These are phyloP conservation scores for Colletotrichum sp. DNA, from an alignment of 2,329 filamentous ascomycete genomes.

Conservation along the genomic window DNA sequence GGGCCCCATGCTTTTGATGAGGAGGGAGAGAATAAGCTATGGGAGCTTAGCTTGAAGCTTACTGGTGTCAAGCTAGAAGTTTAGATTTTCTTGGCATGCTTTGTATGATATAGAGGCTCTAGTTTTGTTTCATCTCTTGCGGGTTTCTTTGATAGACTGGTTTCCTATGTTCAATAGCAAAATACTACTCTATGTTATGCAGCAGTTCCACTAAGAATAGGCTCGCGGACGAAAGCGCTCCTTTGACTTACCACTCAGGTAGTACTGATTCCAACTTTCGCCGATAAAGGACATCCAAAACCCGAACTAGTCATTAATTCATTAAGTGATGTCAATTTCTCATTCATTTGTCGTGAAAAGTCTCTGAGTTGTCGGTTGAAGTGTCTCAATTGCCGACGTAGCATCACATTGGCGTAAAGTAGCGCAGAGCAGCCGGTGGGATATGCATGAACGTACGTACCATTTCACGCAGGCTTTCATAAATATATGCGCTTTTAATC, in stretches of 20 bases:
- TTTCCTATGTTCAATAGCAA: background rate
- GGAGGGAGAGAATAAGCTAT: constrained; percentile 42
- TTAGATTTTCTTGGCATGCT: background rate
- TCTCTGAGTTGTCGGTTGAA: background rate
- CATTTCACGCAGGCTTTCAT: background rate
- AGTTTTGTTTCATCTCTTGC: background rate
- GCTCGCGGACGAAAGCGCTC: background rate
- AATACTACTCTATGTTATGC: background rate
- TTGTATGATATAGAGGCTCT: background rate
- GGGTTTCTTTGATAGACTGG: background rate
- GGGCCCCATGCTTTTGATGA: constrained; percentile 33
- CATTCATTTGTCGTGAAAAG: background rate
- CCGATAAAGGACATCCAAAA: background rate
- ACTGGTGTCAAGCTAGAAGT: background rate
- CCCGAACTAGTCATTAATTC: fast-evolving
- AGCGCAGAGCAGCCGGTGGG: background rate
- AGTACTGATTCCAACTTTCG: background rate
- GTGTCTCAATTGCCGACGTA: background rate
- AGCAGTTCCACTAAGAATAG: background rate
- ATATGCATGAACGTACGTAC: background rate
- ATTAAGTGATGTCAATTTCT: background rate
- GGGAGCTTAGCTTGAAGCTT: constrained; percentile 37
- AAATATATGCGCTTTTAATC: background rate
- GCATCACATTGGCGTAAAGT: background rate
- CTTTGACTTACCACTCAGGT: background rate